Evolutionary conservation across 1,139 yeast genomes (phyloP).

Genomic region (Yueomyces sp.): DNA sequence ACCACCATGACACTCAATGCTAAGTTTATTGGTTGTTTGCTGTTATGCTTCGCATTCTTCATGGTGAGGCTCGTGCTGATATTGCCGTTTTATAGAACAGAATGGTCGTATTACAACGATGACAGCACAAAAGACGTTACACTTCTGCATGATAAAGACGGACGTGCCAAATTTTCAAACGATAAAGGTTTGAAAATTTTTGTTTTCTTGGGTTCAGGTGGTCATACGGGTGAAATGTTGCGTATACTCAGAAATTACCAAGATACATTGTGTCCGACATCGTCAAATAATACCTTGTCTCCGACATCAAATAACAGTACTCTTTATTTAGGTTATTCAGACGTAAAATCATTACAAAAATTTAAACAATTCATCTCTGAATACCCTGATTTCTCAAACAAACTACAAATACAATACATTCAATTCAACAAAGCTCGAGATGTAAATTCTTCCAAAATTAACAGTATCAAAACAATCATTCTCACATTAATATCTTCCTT

Average conservation of each 20-base stretch:
- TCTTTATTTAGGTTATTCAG: conserved; percentile 17
- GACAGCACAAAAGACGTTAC: too few species aligned
- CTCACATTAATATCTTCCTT: conserved; percentile 13
- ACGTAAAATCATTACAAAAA: conserved; percentile 12
- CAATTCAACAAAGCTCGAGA: conserved; percentile 61
- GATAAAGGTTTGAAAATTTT: conserved; percentile 12
- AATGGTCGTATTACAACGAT: too few species aligned
- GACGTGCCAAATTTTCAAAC: too few species aligned
- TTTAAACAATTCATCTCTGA: conserved; percentile 22
- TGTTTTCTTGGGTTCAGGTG: conserved; percentile 72
- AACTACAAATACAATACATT: conserved; percentile 22
- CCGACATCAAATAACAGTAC: not conserved
- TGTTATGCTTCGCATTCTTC: too few species aligned
- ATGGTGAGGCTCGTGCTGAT: too few species aligned
- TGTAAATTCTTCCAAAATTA: conserved; percentile 26
- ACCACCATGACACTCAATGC: too few species aligned
- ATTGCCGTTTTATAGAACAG: too few species aligned
- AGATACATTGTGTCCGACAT: conserved; percentile 5
- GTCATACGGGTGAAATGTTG: conserved; percentile 94
- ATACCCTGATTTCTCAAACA: conserved; percentile 2
- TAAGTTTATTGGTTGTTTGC: too few species aligned
- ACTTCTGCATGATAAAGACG: too few species aligned
- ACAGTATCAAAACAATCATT: conserved; percentile 12
- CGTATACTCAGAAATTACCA: conserved; percentile 40
- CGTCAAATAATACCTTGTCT: not conserved